A percentile compares a stretch with the other conserved stretches of the same genome.
Evolutionary conservation across 2,329 filamentous ascomycete species (phyloP).

Genomic region (Penicillium thymicola): DNA sequence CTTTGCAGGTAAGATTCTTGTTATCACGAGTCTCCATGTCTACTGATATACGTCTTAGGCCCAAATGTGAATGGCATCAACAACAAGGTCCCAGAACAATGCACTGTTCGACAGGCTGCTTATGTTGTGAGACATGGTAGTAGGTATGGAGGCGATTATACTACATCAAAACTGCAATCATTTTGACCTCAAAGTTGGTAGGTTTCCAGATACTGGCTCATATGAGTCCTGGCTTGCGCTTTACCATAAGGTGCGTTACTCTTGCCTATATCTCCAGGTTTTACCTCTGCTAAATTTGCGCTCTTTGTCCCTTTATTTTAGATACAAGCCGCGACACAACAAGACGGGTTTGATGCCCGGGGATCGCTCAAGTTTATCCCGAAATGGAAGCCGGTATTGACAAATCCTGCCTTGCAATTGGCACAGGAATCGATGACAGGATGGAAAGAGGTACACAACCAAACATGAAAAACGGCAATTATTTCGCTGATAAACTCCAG

Average conservation of each 20-base stretch:
- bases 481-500: not conserved
- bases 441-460: conserved; percentile 51
- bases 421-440: conserved; percentile 60
- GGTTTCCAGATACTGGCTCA: conserved; percentile 55
- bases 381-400: conserved; percentile 58
- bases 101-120: conserved; percentile 58
- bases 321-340: conserved; percentile 47
- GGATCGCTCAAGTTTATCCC: conserved; percentile 57
- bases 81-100: conserved; percentile 53
- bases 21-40: not conserved
- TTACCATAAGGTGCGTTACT: conserved; percentile 20
- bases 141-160: conserved; percentile 41
- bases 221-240: conserved; percentile 54
- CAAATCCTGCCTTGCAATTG: conserved; percentile 55
- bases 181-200: not conserved
- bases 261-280: not conserved
- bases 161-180: not conserved
- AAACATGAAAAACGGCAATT: too few species aligned
- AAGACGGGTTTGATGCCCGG: conserved; percentile 49
- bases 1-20: conserved; percentile 44
- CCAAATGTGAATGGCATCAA: conserved; percentile 57
- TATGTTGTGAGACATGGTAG: conserved; percentile 62
- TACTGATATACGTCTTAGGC: conserved; percentile 35
- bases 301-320: conserved; percentile 23
- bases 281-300: not conserved